Base-by-base conservation (phyloP, 768 basidiomycete species). In the Naganishia randhawae region DNA sequence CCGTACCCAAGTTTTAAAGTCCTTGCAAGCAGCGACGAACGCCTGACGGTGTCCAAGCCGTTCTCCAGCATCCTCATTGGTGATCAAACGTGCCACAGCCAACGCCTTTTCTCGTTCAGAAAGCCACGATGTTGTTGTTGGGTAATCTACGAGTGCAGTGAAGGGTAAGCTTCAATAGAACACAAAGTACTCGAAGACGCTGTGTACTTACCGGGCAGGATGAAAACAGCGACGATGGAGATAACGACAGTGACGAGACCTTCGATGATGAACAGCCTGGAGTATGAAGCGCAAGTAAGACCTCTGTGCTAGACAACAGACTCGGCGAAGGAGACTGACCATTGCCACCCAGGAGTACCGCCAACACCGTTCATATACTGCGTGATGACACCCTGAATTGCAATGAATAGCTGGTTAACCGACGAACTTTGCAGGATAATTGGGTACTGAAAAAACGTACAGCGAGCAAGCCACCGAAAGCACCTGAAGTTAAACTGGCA, bases 381-480 rank as follows among this genome's bases (percentile, higher is more conserved):
- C 22, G 77, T 79, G 63, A 80, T 75, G 39, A 73, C 77, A 9
- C 78, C 80, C 57, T 61, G 31, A 3, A 32, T 1, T 27, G 3
- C 3, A 19, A 41, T 5, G 7, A 13, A 37, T 11, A 13, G 17
- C 14, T 8, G 33, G 8, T 35, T 61, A 22, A 61, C 37, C 37
- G 41, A 25, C 7, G 25, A 25, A 7, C 7, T 13, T 7, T 48
- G n/a, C 37, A 41, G 13, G 37, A 3, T 39, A 9, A n/a, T 3
- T n/a, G 29, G 27, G 4, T 14, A 2, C 35, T 3, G 27, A 35
- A 25, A 25, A 25, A 19, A 61, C 57, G 4, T 29, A 61, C 57
- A 8, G 78, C 80, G 14, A 79, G 73, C 1, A 80, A 55, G 35
- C 80, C 80, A 50, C 78, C 77, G 69, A 79, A 77, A 6, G 80